Evolutionary conservation across 1,284 basidiomycete genomes (phyloP).

Genomic region (Paramarasmius palmivorus): DNA sequence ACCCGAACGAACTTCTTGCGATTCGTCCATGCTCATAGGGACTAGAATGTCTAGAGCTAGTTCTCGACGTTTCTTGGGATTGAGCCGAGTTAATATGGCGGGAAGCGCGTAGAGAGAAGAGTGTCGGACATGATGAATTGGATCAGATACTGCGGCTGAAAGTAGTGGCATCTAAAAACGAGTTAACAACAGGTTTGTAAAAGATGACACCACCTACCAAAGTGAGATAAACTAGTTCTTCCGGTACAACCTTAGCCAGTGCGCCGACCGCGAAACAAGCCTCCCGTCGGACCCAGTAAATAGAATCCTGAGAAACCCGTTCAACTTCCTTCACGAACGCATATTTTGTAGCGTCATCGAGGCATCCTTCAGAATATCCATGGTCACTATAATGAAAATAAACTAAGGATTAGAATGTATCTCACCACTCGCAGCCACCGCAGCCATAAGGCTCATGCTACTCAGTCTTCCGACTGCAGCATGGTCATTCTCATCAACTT

Average conservation of each 20-base stretch:
- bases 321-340: slow-evolving; percentile 85
- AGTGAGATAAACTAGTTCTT: slow-evolving; percentile 62
- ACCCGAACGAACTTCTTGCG: slow-evolving; percentile 75
- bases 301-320: slow-evolving; percentile 74
- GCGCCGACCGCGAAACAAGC: slow-evolving; percentile 89
- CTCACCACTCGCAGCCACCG: slow-evolving; percentile 75
- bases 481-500: slow-evolving; percentile 56
- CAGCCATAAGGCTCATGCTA: slow-evolving; percentile 92
- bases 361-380: slow-evolving; percentile 45
- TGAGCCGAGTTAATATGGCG: slow-evolving; percentile 71
- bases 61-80: slow-evolving; percentile 50
- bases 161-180: slow-evolving; percentile 74
- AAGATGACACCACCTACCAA: slow-evolving; percentile 53
- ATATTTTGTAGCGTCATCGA: slow-evolving; percentile 59
- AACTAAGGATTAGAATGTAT: slow-evolving; percentile 11
- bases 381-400: slow-evolving; percentile 7
- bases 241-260: slow-evolving; percentile 82
- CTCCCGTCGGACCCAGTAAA: slow-evolving; percentile 87
- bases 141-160: slow-evolving; percentile 69
- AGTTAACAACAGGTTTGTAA: slow-evolving; percentile 2
- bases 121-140: slow-evolving; percentile 85
- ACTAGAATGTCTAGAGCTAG: slow-evolving; percentile 67
- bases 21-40: slow-evolving; percentile 68
- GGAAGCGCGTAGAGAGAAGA: slow-evolving; percentile 89
- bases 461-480: slow-evolving; percentile 87